Evolutionary conservation across 768 basidiomycete species (phyloP), one percentile per base, ranked within the genome.

Genomic region (Mycena chlorophos): DNA sequence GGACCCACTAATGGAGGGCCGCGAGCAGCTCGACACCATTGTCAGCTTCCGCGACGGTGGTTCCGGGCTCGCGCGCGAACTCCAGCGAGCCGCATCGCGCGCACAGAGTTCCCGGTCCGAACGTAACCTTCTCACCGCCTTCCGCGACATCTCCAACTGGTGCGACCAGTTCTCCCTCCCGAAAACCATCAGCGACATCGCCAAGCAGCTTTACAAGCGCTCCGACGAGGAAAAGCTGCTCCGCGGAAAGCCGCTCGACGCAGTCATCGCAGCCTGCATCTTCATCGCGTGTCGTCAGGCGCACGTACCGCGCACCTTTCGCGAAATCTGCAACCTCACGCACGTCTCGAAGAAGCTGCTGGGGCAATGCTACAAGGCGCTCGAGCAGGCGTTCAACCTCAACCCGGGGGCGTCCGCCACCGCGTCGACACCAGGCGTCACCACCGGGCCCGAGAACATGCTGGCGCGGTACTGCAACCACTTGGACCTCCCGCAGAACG

Each of bases 201-300:
- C 94, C 47, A 97, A 98, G 72, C 94, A 97, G 75, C 79, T 98
- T 8, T 98, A 95, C 79, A 97, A 96, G 74, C 90, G 95, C 42
- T 91, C 92, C 19, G 94, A 97, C 71, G 96, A 98, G 71, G 94
- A 96, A 70, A 93, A 94, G 68, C 80, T 95, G 22, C 78, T 96
- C 3, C 88, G 90, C 45, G 93, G 93, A 29, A 98, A 98, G 70
- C 89, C 89, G 2, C 81, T 92, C 61, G 89, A 94, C 55, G 94
- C 94, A 4, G 87, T 97, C 67, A 93, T 97, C 59, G 96, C 96
- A 26, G 95, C 96, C 1, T 98, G 96, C 73, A 95, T 98, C 67
- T 97, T 98, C 71, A 95, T 98, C 64, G 96, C 95, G 0, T 97
- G 94, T 69, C 82, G 96, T 31, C 91, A 95, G 71, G 94, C 91